These are phyloP conservation scores for Gamarada debralockiae DNA, from an alignment of 495 filamentous ascomycete species.

Conservation along the genomic window DNA sequence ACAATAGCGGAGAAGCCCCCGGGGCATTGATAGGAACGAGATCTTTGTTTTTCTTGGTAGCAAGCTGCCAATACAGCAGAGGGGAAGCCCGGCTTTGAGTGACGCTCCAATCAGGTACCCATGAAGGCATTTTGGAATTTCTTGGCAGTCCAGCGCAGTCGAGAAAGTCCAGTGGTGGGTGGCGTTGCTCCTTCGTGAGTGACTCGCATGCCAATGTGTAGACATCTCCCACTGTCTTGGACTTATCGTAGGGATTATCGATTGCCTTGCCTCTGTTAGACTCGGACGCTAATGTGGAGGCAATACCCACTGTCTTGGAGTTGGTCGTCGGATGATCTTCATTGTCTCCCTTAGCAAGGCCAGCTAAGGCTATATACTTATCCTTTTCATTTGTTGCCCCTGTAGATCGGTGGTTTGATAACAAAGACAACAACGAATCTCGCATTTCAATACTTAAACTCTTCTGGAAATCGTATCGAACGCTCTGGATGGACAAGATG, in stretches of 20 bases:
- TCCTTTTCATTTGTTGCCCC: not conserved
- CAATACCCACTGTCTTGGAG: not conserved
- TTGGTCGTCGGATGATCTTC: not conserved
- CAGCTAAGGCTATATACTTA: not conserved
- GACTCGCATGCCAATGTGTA: not conserved
- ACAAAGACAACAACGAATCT: not conserved
- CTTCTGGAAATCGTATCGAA: not conserved
- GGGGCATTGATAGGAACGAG: not conserved
- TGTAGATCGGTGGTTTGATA: constrained; percentile 1
- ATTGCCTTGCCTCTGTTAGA: too few species aligned
- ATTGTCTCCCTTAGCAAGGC: not conserved
- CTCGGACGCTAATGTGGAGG: not conserved
- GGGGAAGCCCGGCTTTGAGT: not conserved
- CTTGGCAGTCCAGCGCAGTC: not conserved
- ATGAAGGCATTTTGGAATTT: constrained; percentile 1
- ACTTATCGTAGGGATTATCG: too few species aligned
- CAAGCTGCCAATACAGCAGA: constrained; percentile 1
- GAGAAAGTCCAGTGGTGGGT: not conserved
- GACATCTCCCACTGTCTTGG: not conserved
- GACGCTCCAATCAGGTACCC: constrained; percentile 2
- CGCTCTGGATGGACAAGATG: not conserved
- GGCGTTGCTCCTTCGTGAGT: not conserved
- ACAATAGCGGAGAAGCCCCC: not conserved
- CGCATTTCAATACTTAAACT: not conserved
- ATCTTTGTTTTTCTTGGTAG: not conserved